A percentile compares a stretch with the other conserved stretches of the same genome.
phyloP scores from a whole-genome alignment of 1,139 yeast species.

The Yamadazyma songkhlaensis region DNA sequence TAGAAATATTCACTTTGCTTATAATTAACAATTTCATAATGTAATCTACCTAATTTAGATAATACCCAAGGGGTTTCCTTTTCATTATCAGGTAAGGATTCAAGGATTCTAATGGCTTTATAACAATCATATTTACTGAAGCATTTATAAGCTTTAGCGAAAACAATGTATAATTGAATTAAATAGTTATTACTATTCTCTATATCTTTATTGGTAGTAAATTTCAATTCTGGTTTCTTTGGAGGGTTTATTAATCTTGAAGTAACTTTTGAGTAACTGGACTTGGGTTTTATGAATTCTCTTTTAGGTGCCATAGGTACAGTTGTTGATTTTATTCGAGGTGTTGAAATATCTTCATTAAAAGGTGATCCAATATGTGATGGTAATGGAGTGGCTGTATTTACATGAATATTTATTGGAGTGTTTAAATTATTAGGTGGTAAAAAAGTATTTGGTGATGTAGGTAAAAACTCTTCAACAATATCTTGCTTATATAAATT shows the following conservation, averaged over 20 bases:
- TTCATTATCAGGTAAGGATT: constrained; percentile 61
- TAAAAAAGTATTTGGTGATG: neutral
- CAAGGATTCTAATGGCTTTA: constrained; percentile 71
- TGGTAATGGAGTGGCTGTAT: neutral
- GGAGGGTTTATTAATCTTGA: constrained; percentile 49
- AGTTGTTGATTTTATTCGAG: constrained; percentile 39
- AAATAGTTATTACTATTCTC: constrained; percentile 45
- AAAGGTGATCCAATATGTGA: constrained; percentile 3
- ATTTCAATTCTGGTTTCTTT: constrained; percentile 4
- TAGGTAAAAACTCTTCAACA: neutral
- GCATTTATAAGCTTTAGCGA: constrained; percentile 67
- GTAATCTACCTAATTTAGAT: constrained; percentile 73
- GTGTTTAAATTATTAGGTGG: neutral
- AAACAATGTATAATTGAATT: constrained; percentile 50
- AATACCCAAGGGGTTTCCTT: constrained; percentile 83
- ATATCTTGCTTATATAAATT: constrained; percentile 42
- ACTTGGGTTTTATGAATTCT: constrained; percentile 12
- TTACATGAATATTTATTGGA: neutral
- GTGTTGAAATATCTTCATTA: constrained; percentile 31
- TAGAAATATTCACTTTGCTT: constrained; percentile 70
- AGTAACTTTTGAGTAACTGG: constrained; percentile 46
- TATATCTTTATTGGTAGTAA: constrained; percentile 26
- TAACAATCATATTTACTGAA: constrained; percentile 73
- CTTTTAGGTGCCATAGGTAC: constrained; percentile 57
- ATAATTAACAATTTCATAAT: constrained; percentile 87